phyloP scores from a whole-genome alignment of 768 basidiomycete species.

The Rhodotorula sphaerocarpa region DNA sequence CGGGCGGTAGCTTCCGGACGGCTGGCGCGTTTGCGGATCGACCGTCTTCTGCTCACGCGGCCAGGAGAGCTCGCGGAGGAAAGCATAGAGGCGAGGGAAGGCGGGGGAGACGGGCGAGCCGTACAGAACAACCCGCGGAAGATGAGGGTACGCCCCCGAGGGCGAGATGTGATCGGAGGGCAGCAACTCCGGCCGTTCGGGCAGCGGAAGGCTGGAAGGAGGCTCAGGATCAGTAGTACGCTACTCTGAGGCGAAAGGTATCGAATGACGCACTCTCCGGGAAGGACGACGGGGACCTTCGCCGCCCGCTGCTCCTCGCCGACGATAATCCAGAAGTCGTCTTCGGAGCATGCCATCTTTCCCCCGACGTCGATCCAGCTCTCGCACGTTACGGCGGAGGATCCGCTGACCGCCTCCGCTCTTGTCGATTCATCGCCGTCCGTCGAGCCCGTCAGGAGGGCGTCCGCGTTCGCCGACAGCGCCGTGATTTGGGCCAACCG shows the following conservation, averaged over 20 bases:
- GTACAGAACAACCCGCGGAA: conserved; percentile 65
- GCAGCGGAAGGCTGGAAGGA: background rate
- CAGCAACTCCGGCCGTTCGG: conserved; percentile 45
- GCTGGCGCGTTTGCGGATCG: conserved; percentile 44
- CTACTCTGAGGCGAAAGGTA: background rate
- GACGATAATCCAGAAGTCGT: conserved; percentile 53
- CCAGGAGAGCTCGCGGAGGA: conserved; percentile 45
- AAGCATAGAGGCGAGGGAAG: conserved; percentile 62
- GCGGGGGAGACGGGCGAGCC: conserved; percentile 58
- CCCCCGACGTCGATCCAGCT: conserved; percentile 39
- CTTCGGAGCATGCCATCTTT: conserved; percentile 49
- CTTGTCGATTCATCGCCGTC: background rate
- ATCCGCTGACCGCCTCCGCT: background rate
- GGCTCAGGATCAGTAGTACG: too few species aligned
- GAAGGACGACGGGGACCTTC: conserved; percentile 28
- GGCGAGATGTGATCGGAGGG: conserved; percentile 68
- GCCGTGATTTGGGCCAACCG: background rate
- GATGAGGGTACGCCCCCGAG: conserved; percentile 41
- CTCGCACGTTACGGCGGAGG: conserved; percentile 15
- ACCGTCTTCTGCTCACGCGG: background rate
- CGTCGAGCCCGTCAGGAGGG: too few species aligned
- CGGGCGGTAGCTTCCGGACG: conserved; percentile 49
- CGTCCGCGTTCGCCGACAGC: background rate
- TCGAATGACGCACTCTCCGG: conserved; percentile 1
- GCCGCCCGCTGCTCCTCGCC: conserved; percentile 54